These are phyloP conservation scores for Trametes elegans DNA, from an alignment of 768 basidiomycete genomes.

Conservation along the genomic window DNA sequence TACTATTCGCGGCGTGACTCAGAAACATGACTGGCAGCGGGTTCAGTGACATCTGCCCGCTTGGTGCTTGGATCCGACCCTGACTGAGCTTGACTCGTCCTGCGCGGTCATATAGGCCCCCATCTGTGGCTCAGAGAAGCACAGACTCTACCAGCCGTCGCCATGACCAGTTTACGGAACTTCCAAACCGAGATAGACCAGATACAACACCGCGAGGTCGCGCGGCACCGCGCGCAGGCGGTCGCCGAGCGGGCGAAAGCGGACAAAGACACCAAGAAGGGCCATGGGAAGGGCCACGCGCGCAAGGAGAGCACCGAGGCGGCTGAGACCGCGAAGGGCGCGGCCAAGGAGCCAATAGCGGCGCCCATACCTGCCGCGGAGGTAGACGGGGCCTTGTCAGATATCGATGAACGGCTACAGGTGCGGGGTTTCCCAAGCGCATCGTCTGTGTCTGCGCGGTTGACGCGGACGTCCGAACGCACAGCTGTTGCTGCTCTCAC, in stretches of 20 bases:
- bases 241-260: constrained; percentile 28
- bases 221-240: constrained; percentile 53
- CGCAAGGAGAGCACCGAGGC: constrained; percentile 18
- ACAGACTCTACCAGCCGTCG: constrained; percentile 2
- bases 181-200: constrained; percentile 80
- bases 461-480: background rate
- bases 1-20: constrained; percentile 12
- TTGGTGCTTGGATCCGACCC: constrained; percentile 2
- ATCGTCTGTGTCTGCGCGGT: background rate
- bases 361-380: background rate
- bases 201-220: constrained; percentile 64
- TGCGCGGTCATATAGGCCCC: constrained; percentile 8
- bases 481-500: constrained; percentile 48
- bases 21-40: constrained; percentile 10
- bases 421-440: constrained; percentile 31
- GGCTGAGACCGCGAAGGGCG: background rate
- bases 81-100: constrained; percentile 22
- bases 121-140: background rate
- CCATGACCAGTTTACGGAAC: constrained; percentile 54
- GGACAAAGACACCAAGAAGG: constrained; percentile 35
- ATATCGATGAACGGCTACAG: constrained; percentile 56
- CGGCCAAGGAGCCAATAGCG: constrained; percentile 16
- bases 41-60: constrained; percentile 14
- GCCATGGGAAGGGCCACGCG: constrained; percentile 35
- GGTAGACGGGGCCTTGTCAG: constrained; percentile 25